Conservation (phyloP, 495 filamentous ascomycete species). For the Darksidea phi region DNA sequence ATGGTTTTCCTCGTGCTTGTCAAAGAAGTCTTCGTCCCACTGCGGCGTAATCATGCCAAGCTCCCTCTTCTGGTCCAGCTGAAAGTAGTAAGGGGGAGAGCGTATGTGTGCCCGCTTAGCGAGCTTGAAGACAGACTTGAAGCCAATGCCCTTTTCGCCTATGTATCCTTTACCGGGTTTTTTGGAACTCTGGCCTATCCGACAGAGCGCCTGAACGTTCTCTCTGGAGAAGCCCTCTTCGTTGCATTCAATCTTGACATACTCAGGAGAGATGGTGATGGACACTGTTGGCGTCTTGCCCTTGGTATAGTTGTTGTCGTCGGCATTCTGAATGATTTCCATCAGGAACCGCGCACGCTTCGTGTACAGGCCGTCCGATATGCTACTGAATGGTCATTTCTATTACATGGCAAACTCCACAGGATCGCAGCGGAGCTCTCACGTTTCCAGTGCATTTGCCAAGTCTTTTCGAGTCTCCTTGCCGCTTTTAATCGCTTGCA, state of each 20-base stretch:
- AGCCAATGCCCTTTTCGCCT: slow-evolving; percentile 8
- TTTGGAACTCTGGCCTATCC: slow-evolving; percentile 43
- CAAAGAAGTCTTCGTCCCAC: slow-evolving; percentile 33
- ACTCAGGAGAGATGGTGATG: slow-evolving; percentile 40
- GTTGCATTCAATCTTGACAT: slow-evolving; percentile 48
- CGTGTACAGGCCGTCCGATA: slow-evolving; percentile 40
- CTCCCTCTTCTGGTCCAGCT: background rate
- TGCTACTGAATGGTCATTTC: background rate
- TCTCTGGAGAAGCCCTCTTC: slow-evolving; percentile 48
- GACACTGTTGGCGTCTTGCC: slow-evolving; percentile 38
- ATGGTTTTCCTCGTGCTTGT: background rate
- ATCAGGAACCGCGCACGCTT: slow-evolving; percentile 45
- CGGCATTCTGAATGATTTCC: slow-evolving; percentile 49
- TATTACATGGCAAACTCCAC: background rate
- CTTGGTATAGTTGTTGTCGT: slow-evolving; percentile 43
- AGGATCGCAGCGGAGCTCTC: background rate
- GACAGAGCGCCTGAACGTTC: slow-evolving; percentile 45
- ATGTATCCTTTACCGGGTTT: slow-evolving; percentile 35
- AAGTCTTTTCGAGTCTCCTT: background rate
- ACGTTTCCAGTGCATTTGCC: background rate
- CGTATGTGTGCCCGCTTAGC: background rate
- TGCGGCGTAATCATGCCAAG: slow-evolving; percentile 50
- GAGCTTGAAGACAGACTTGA: slow-evolving; percentile 13
- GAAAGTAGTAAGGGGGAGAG: slow-evolving; percentile 1
- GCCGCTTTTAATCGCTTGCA: background rate